A percentile compares a stretch with the other conserved stretches of the same genome.
Conservation (phyloP, 2,329 filamentous ascomycete genomes). For the Neonectria faginata region DNA sequence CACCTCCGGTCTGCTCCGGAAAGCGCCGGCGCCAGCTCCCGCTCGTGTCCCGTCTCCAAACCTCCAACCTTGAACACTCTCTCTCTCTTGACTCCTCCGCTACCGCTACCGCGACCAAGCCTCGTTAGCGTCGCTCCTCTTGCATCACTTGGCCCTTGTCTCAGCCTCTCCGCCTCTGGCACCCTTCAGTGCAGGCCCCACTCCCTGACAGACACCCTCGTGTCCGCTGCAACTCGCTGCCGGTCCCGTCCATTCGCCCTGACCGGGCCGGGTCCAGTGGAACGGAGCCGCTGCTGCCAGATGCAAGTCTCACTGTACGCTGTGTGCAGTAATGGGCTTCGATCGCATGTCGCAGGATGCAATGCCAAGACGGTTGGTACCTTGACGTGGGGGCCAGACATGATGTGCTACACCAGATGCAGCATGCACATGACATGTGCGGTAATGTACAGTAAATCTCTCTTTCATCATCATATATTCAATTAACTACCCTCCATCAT, state of each 20-base stretch:
- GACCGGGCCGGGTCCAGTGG: slow-evolving; percentile 43
- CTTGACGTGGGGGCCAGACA: not conserved
- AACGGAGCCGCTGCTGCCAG: slow-evolving; percentile 2
- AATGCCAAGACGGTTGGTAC: not conserved
- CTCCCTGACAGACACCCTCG: slow-evolving; percentile 10
- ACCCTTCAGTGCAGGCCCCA: slow-evolving; percentile 21
- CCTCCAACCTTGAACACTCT: slow-evolving; percentile 1
- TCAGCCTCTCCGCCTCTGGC: slow-evolving; percentile 22
- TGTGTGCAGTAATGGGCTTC: not conserved
- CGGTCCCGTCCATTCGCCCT: slow-evolving; percentile 35
- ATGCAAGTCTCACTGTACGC: slow-evolving; percentile 5
- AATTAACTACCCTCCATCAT: slow-evolving; percentile 25
- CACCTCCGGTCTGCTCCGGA: slow-evolving; percentile 42
- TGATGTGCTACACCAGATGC: not conserved
- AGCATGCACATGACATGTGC: slow-evolving; percentile 11
- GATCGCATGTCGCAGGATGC: slow-evolving; percentile 2
- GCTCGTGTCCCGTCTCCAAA: slow-evolving; percentile 7
- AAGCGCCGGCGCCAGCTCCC: slow-evolving; percentile 23
- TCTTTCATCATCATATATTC: slow-evolving; percentile 19
- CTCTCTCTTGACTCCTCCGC: slow-evolving; percentile 29
- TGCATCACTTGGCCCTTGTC: slow-evolving; percentile 32
- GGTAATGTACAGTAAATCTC: slow-evolving; percentile 7
- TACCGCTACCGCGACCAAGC: slow-evolving; percentile 30
- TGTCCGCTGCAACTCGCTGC: slow-evolving; percentile 21
- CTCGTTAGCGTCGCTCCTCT: slow-evolving; percentile 20